Conservation (phyloP, 164 flowering plant genomes). For the Liquidambar formosana region DNA sequence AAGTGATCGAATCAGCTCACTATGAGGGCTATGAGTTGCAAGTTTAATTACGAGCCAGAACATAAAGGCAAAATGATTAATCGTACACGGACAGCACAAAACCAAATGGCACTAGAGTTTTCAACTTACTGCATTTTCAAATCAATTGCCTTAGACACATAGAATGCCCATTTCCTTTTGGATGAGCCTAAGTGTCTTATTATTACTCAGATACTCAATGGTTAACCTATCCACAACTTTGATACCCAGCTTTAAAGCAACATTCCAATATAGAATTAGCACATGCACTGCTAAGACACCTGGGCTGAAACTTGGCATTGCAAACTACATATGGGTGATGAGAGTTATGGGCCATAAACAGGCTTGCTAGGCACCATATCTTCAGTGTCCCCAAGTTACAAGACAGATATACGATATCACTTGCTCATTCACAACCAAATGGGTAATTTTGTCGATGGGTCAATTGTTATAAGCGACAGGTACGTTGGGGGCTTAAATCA, state of each 20-base stretch:
- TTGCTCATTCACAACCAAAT: too few species aligned
- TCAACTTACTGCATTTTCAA: background rate
- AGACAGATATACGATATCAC: background rate
- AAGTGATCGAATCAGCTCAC: background rate
- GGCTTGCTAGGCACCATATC: background rate
- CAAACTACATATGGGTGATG: background rate
- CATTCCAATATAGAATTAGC: background rate
- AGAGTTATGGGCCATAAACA: too few species aligned
- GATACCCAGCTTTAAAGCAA: background rate
- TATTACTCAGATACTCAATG: background rate
- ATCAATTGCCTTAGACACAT: background rate
- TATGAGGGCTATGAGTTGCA: too few species aligned
- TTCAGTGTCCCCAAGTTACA: background rate
- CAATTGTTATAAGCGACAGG: too few species aligned
- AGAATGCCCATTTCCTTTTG: background rate
- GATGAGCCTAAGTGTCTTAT: background rate
- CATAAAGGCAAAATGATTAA: too few species aligned
- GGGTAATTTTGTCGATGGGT: too few species aligned
- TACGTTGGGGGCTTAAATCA: too few species aligned
- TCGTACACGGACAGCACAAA: too few species aligned
- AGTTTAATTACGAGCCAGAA: too few species aligned
- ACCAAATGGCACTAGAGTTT: too few species aligned
- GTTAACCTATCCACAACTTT: background rate
- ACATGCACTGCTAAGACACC: background rate
- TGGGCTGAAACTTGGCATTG: background rate